Conservation (phyloP, 257 asterid species). For the Plantago major region DNA sequence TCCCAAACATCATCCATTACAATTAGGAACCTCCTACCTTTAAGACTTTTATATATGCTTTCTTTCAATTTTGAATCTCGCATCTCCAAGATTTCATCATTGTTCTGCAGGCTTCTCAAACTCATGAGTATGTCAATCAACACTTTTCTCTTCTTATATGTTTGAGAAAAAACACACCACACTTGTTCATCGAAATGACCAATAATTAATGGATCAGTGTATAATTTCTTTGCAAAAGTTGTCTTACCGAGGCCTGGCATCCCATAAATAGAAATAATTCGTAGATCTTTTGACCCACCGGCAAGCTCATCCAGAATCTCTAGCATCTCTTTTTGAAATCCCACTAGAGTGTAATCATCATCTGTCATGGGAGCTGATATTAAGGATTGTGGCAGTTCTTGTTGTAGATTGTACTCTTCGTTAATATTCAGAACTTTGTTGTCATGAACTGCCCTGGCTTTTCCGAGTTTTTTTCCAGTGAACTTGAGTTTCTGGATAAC, state of each 20-base stretch:
- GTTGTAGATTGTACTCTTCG: not conserved
- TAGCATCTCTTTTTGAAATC: not conserved
- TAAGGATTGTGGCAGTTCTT: not conserved
- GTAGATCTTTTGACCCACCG: not conserved
- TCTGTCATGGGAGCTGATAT: too few species aligned
- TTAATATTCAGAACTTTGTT: not conserved
- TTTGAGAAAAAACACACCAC: conserved; percentile 11
- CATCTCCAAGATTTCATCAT: not conserved
- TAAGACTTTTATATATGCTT: conserved; percentile 14
- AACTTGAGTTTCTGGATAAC: not conserved
- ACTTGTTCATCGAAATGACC: conserved; percentile 11
- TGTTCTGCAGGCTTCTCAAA: not conserved
- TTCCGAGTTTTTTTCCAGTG: not conserved
- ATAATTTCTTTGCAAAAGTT: conserved; percentile 24
- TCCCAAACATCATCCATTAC: conserved; percentile 31
- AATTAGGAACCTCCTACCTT: conserved; percentile 19
- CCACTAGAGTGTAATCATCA: not conserved
- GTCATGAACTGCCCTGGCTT: not conserved
- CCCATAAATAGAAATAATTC: conserved; percentile 17
- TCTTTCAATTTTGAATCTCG: not conserved
- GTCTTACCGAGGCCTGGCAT: conserved; percentile 34
- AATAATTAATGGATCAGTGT: conserved; percentile 4
- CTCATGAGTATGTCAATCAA: conserved; percentile 13
- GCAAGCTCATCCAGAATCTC: not conserved
- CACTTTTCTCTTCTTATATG: conserved; percentile 1